Evolutionary conservation across 2,329 filamentous ascomycete genomes (phyloP), one percentile per base, ranked within the genome.

Genomic region (Pseudogymnoascus sp.): DNA sequence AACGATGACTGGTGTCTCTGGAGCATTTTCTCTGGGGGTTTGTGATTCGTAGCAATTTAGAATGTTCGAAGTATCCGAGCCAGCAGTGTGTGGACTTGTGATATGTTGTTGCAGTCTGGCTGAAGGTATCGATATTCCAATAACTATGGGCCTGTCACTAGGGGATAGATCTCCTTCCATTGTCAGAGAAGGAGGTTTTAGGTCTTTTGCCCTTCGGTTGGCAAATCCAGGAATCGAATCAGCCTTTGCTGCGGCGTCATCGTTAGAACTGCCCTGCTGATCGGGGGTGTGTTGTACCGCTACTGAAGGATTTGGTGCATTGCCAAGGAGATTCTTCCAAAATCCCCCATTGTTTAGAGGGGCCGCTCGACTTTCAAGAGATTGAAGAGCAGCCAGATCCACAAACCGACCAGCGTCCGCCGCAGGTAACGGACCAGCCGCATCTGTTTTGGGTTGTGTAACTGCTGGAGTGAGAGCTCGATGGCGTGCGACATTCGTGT

Each of bases 131-230:
- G 84, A 82, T 60, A 91, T 85, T 11, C 88, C 88, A 67, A 91
- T 91, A 43, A 88, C 81, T 64, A 91, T 91, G 1, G 86, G 86
- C n/a, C 85, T 80, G 68, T 88, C 85, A 64, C 82, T 83, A 0
- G 88, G 88, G 12, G 88, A 90, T 3, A 90, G 78, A 65, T 85
- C 84, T 63, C 67, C 67, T 12, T 38, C 64, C 16, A 63, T 43
- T 23, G 66, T 69, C 14, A 67, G 36, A 38, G 43, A 36, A n/a
- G 61, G 25, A 23, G 43, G 61, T 23, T 18, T 34, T 14, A 56
- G 34, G 25, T 31, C 37, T 14, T 62, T 38, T 34, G 38, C 38
- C 16, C 60, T 49, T 14, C 37, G 60, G 23, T 46, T 49, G 14
- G 36, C 37, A 42, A 62, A 49, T 34, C 46, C 49, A 56, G 49